A percentile compares a stretch with the other conserved stretches of the same genome.
These are phyloP conservation scores for Daldinia concentrica DNA, from an alignment of 495 filamentous ascomycete genomes.

Conservation along the genomic window DNA sequence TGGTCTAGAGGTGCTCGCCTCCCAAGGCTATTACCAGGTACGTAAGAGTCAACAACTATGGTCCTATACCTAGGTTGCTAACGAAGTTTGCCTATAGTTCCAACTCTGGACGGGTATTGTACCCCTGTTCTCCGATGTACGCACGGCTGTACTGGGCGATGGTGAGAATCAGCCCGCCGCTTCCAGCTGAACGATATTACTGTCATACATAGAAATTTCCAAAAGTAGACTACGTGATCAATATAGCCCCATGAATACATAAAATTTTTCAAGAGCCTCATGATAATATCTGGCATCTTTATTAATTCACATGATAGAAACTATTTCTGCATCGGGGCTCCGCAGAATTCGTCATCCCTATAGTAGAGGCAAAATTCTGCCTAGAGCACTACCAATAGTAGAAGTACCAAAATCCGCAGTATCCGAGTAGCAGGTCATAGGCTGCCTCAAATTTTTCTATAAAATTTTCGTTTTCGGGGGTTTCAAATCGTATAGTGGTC, in stretches of 20 bases:
- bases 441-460: not conserved
- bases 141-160: slow-evolving; percentile 58
- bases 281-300: not conserved
- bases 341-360: not conserved
- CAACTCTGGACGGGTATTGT: slow-evolving; percentile 81
- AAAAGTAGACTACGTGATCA: not conserved
- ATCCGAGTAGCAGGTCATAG: not conserved
- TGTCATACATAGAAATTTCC: not conserved
- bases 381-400: not conserved
- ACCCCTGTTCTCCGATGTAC: slow-evolving; percentile 72
- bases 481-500: not conserved
- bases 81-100: slow-evolving; percentile 59
- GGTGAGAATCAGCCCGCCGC: not conserved
- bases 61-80: slow-evolving; percentile 5
- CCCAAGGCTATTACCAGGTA: slow-evolving; percentile 82
- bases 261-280: not conserved
- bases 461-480: not conserved
- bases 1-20: slow-evolving; percentile 88
- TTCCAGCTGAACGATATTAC: not conserved
- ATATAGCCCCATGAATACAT: not conserved
- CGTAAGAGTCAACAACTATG: slow-evolving; percentile 32
- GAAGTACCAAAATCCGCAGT: not conserved
- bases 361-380: not conserved
- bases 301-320: not conserved
- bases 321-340: not conserved